A percentile compares a stretch with the other conserved stretches of the same genome.
These are phyloP conservation scores for Corylus heterophylla DNA, from an alignment of 306 rosid species.

Conservation along the genomic window DNA sequence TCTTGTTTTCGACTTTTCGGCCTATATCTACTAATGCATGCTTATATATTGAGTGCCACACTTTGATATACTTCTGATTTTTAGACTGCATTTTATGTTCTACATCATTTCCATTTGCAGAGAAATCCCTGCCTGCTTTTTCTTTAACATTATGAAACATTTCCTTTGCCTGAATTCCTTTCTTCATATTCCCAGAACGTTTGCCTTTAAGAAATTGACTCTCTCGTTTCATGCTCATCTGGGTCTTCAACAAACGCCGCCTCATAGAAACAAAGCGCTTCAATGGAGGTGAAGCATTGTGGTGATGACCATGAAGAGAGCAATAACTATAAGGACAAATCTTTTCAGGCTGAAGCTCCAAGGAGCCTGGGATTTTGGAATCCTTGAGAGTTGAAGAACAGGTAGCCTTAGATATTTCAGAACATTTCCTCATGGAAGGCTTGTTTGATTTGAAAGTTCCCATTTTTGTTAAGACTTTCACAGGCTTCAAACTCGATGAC, in stretches of 20 bases:
- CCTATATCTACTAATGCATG: conserved; percentile 51
- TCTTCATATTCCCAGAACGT: conserved; percentile 43
- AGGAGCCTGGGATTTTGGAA: conserved; percentile 51
- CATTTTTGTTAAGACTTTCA: conserved; percentile 47
- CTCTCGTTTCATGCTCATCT: conserved; percentile 41
- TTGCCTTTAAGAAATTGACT: conserved; percentile 32
- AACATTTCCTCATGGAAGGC: conserved; percentile 25
- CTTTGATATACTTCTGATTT: conserved; percentile 54
- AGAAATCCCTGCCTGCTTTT: conserved; percentile 23
- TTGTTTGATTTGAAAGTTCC: conserved; percentile 48
- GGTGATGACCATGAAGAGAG: conserved; percentile 87
- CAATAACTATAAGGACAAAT: conserved; percentile 77
- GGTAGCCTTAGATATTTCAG: conserved; percentile 53
- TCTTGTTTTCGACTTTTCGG: conserved; percentile 35
- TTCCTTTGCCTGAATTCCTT: conserved; percentile 35
- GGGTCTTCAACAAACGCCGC: conserved; percentile 56
- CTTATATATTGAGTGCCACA: conserved; percentile 87
- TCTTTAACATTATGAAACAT: conserved; percentile 19
- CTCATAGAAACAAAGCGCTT: conserved; percentile 70
- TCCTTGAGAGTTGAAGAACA: conserved; percentile 81
- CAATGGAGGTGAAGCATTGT: conserved; percentile 51
- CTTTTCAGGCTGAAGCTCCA: conserved; percentile 44
- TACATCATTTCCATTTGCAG: conserved; percentile 20
- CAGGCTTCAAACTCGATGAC: conserved; percentile 60
- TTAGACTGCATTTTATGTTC: conserved; percentile 34